A percentile compares a stretch with the other conserved stretches of the same genome.
phyloP scores from a whole-genome alignment of 2,329 filamentous ascomycete species.

The Thelonectria olida region DNA sequence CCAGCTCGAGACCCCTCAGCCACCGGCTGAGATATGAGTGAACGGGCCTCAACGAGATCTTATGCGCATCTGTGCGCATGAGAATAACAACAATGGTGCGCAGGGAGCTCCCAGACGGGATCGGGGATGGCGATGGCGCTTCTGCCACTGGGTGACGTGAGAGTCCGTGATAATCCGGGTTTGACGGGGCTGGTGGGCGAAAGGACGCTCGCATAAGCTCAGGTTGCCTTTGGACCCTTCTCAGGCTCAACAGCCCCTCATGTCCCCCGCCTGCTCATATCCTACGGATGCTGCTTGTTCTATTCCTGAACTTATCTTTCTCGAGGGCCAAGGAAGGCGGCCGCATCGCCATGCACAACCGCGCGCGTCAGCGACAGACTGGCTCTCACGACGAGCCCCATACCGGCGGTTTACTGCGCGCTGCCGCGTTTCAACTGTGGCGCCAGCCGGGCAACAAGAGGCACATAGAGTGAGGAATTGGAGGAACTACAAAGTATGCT shows the following conservation, averaged over 20 bases:
- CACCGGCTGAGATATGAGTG: conserved; percentile 5
- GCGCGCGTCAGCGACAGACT: conserved; percentile 7
- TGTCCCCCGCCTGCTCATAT: conserved; percentile 10
- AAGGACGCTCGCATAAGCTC: conserved; percentile 11
- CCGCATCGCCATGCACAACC: conserved; percentile 2
- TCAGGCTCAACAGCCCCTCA: neutral
- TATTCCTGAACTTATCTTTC: conserved; percentile 14
- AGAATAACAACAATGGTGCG: conserved; percentile 29
- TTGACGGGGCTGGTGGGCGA: neutral
- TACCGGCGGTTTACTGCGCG: conserved; percentile 20
- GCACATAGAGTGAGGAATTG: conserved; percentile 15
- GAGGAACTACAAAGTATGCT: conserved; percentile 23
- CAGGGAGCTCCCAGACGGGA: conserved; percentile 34
- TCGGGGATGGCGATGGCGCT: conserved; percentile 27
- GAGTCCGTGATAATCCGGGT: conserved; percentile 13
- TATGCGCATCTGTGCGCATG: conserved; percentile 30
- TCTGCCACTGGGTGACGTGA: conserved; percentile 32
- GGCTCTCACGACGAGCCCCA: neutral
- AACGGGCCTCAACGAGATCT: conserved; percentile 30
- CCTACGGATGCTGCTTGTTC: conserved; percentile 9
- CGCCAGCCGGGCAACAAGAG: conserved; percentile 12
- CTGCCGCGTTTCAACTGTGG: conserved; percentile 30
- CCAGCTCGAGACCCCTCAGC: conserved; percentile 11
- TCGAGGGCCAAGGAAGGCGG: conserved; percentile 6
- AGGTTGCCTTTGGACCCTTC: neutral